Conservation (phyloP, 352 stramenopile genomes). For the Ophiocytium majus region DNA sequence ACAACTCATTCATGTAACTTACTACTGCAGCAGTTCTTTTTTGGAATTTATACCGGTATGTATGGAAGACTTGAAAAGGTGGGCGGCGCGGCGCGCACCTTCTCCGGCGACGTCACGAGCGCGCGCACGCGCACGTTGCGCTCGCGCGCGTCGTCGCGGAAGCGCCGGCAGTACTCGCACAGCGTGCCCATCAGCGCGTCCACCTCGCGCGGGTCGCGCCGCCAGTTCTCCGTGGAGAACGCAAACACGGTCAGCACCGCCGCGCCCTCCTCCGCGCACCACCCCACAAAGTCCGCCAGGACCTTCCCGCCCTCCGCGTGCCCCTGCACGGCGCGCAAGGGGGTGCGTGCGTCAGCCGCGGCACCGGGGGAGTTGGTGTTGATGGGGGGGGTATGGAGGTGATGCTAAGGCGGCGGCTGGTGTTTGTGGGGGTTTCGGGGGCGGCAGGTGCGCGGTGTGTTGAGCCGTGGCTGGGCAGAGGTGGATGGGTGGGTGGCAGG, state of each 20-base stretch:
- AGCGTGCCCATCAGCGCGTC: constrained; percentile 82
- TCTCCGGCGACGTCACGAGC: constrained; percentile 49
- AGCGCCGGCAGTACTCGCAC: constrained; percentile 86
- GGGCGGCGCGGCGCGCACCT: background rate
- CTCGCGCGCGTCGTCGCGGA: constrained; percentile 78
- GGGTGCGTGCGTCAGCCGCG: too few relatives aligned
- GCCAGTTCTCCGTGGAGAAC: constrained; percentile 98
- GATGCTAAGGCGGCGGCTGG: too few relatives aligned
- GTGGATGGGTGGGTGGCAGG: too few relatives aligned
- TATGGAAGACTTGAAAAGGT: too few relatives aligned
- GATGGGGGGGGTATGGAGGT: too few relatives aligned
- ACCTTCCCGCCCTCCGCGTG: constrained; percentile 91
- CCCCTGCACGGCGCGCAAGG: constrained; percentile 71
- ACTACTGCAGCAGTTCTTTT: too few relatives aligned
- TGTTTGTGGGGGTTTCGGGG: too few relatives aligned
- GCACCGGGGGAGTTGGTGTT: too few relatives aligned
- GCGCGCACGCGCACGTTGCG: constrained; percentile 84
- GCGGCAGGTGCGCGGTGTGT: too few relatives aligned
- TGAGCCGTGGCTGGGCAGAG: too few relatives aligned
- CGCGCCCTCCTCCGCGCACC: constrained; percentile 82
- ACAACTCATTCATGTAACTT: too few relatives aligned
- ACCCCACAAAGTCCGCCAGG: constrained; percentile 89
- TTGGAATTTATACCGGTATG: too few relatives aligned
- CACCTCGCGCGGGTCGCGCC: constrained; percentile 83
- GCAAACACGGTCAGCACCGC: constrained; percentile 89